These are phyloP conservation scores for Lyophyllum atratum DNA, from an alignment of 768 basidiomycete genomes.

Conservation along the genomic window DNA sequence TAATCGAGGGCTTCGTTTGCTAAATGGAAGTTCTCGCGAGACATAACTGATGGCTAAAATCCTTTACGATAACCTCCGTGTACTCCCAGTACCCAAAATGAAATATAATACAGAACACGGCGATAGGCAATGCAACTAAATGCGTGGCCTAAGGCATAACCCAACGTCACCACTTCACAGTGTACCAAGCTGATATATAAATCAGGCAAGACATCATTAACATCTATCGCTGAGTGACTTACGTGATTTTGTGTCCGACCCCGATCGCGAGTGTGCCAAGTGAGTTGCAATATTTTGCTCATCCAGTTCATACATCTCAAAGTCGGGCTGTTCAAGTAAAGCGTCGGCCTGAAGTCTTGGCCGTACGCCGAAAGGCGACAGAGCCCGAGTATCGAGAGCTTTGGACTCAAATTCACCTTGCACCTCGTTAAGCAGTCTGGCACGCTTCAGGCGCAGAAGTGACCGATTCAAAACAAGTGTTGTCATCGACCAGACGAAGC, in stretches of 20 bases:
- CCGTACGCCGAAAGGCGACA: neutral
- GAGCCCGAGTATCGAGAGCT: neutral
- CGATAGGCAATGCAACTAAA: too few relatives aligned
- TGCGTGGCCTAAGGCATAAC: neutral
- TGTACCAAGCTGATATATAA: neutral
- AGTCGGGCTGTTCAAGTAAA: neutral
- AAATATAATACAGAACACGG: too few relatives aligned
- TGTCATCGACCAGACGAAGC: conserved; percentile 36
- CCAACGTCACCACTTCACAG: neutral
- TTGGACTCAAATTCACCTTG: neutral
- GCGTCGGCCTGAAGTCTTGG: neutral
- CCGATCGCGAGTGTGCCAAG: neutral
- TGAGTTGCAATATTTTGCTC: neutral
- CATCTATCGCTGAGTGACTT: neutral
- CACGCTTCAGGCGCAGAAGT: conserved; percentile 27
- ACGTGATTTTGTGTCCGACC: neutral
- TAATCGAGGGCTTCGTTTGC: neutral
- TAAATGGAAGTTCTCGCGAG: too few relatives aligned
- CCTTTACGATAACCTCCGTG: too few relatives aligned
- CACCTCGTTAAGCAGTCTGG: conserved; percentile 10
- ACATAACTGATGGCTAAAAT: too few relatives aligned
- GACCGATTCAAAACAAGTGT: conserved; percentile 33
- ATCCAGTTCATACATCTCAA: neutral
- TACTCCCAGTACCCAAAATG: too few relatives aligned
- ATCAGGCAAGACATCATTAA: neutral